Conservation (phyloP, 78 protist species). For the Monosiga brevicollis region DNA sequence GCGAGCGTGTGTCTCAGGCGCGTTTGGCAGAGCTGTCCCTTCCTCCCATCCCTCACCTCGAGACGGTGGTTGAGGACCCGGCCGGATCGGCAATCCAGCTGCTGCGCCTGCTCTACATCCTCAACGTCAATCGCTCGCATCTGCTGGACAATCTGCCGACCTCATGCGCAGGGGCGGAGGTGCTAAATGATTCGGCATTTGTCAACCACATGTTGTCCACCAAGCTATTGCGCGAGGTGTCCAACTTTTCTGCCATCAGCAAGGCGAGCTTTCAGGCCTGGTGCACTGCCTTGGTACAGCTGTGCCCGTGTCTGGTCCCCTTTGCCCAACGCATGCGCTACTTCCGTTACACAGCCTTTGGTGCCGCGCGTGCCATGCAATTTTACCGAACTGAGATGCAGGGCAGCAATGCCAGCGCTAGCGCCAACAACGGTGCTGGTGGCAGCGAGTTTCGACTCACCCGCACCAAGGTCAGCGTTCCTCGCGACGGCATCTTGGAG, state of each 20-base stretch:
- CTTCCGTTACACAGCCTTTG: conserved; percentile 30
- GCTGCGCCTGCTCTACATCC: not conserved
- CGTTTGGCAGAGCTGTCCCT: too few species aligned
- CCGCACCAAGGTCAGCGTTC: conserved; percentile 38
- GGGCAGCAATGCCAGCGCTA: not conserved
- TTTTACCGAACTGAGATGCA: not conserved
- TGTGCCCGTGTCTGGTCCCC: conserved; percentile 13
- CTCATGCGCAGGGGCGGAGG: too few species aligned
- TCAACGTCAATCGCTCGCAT: too few species aligned
- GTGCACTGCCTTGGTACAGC: not conserved
- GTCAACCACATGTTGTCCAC: conserved; percentile 23
- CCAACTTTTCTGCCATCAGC: conserved; percentile 32
- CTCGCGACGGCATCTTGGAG: conserved; percentile 21
- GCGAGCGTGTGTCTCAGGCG: too few species aligned
- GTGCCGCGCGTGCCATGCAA: conserved; percentile 38
- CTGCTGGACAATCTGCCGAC: too few species aligned
- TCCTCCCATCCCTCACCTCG: too few species aligned
- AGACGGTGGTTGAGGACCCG: too few species aligned
- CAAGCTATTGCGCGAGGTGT: conserved; percentile 45
- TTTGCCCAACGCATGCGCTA: conserved; percentile 16
- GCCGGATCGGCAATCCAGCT: too few species aligned
- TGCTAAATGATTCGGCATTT: too few species aligned
- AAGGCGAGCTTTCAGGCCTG: conserved; percentile 22
- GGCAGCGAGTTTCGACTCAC: not conserved
- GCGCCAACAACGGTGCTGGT: not conserved